Evolutionary conservation across 2,329 filamentous ascomycete species (phyloP).

Genomic region (Gnomoniopsis sp.): DNA sequence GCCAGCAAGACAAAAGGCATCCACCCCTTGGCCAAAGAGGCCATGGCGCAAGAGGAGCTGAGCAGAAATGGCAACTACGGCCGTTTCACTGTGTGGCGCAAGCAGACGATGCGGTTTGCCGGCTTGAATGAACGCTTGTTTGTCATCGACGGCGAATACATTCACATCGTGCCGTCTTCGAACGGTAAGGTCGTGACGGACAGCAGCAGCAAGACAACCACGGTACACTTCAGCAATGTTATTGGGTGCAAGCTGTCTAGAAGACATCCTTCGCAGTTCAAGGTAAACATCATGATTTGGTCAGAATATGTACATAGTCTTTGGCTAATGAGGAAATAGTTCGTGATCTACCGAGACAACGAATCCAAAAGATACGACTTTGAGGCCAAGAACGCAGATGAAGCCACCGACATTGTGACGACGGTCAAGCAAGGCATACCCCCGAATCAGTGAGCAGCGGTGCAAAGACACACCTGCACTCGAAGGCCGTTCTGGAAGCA

Average conservation of each 20-base stretch:
- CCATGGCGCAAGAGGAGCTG: conserved; percentile 56
- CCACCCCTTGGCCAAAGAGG: conserved; percentile 66
- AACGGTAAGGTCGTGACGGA: conserved; percentile 64
- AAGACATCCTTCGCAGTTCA: conserved; percentile 77
- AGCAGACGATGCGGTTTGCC: conserved; percentile 78
- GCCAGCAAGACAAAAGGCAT: conserved; percentile 52
- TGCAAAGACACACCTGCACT: background rate
- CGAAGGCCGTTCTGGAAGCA: background rate
- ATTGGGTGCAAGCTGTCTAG: conserved; percentile 78
- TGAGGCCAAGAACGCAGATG: conserved; percentile 67
- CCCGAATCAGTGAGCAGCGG: conserved; percentile 52
- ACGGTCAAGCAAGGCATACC: conserved; percentile 76
- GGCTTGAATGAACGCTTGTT: conserved; percentile 72
- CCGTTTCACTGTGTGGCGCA: conserved; percentile 76
- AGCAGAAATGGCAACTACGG: conserved; percentile 60
- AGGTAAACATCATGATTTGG: conserved; percentile 43
- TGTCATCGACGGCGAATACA: conserved; percentile 80
- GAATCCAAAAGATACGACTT: conserved; percentile 84
- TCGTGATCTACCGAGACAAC: conserved; percentile 70
- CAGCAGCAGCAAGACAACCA: conserved; percentile 67
- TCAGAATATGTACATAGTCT: background rate
- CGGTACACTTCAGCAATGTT: conserved; percentile 78
- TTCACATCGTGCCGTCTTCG: conserved; percentile 75
- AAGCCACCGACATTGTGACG: conserved; percentile 74
- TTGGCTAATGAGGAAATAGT: conserved; percentile 34